phyloP scores from a whole-genome alignment of 768 basidiomycete genomes.

The Flagelloscypha sp. region DNA sequence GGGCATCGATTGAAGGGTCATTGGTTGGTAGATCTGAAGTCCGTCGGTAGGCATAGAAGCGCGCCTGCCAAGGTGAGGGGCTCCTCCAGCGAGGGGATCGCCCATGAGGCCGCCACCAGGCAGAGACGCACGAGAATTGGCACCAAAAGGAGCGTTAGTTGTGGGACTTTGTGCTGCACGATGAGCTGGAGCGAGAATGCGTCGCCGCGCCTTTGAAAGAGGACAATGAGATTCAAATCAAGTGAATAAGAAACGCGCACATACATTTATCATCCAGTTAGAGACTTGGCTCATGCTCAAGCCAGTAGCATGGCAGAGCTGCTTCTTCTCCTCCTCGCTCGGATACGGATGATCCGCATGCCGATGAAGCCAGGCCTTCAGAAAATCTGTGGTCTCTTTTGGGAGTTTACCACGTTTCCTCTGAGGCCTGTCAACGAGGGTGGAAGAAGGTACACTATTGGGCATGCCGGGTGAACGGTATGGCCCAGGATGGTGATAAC shows the following conservation, averaged over 20 bases:
- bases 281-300: constrained; percentile 86
- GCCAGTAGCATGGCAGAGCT: constrained; percentile 77
- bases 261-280: constrained; percentile 88
- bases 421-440: constrained; percentile 66
- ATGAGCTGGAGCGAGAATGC: constrained; percentile 77
- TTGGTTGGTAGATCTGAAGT: constrained; percentile 70
- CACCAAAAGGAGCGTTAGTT: constrained; percentile 69
- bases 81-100: constrained; percentile 32
- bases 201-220: constrained; percentile 56
- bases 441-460: constrained; percentile 42
- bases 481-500: too few relatives aligned
- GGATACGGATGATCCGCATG: constrained; percentile 88
- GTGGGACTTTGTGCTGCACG: constrained; percentile 70
- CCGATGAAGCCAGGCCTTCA: constrained; percentile 83
- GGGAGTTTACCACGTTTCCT: constrained; percentile 84
- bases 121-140: constrained; percentile 29
- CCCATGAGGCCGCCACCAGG: too few relatives aligned
- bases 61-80: constrained; percentile 41
- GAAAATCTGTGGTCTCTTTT: constrained; percentile 83
- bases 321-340: constrained; percentile 85
- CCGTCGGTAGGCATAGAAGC: constrained; percentile 64
- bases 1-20: constrained; percentile 60
- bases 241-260: too few relatives aligned
- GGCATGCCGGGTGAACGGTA: too few relatives aligned
- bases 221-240: too few relatives aligned